A percentile compares a stretch with the other conserved stretches of the same genome.
Conservation (phyloP, 495 filamentous ascomycete genomes). For the Pseudevernia furfuracea region DNA sequence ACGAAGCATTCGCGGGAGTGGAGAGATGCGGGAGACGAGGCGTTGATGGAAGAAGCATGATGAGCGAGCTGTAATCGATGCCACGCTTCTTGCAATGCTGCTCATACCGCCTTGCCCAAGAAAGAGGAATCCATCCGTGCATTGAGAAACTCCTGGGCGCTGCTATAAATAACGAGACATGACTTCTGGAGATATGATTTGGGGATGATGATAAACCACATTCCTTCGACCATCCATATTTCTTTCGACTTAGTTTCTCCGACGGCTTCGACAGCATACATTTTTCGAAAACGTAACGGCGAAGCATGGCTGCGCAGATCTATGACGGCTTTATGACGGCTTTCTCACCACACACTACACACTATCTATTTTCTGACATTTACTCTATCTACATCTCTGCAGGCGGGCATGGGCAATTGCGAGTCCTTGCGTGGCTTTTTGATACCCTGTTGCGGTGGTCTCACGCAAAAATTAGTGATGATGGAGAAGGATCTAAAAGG, state of each 20-base stretch:
- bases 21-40: slow-evolving; percentile 77
- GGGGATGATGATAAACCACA: neutral
- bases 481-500: neutral
- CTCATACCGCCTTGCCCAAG: neutral
- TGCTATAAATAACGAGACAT: neutral
- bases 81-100: neutral
- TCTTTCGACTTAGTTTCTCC: neutral
- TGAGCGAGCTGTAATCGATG: neutral
- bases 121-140: neutral
- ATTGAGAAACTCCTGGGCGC: neutral
- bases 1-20: slow-evolving; percentile 76
- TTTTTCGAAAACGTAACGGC: neutral
- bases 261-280: neutral
- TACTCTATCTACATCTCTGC: neutral
- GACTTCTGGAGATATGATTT: neutral
- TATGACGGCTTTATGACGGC: neutral
- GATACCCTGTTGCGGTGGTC: slow-evolving; percentile 5
- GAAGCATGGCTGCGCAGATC: neutral
- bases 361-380: neutral
- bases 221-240: neutral
- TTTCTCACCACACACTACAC: neutral
- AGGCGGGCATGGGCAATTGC: neutral
- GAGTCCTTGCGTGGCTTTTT: slow-evolving; percentile 1
- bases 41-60: slow-evolving; percentile 71
- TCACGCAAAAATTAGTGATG: neutral